phyloP scores from a whole-genome alignment of 192 early-diverging fungal genomes.

The Coemansia sp. region DNA sequence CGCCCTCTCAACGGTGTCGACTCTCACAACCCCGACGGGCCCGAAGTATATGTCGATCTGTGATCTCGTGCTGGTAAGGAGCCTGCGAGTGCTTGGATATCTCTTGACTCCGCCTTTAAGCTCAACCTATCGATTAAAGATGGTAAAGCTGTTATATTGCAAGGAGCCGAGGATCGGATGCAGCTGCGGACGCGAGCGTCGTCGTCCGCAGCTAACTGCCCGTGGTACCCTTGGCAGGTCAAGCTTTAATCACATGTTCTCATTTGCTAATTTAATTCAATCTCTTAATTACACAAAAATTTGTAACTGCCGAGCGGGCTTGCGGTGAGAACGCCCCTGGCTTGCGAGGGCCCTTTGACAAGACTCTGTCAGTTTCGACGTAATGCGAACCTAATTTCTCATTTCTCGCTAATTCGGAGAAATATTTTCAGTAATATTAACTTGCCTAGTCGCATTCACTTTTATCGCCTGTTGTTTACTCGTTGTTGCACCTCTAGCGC shows the following conservation, averaged over 20 bases:
- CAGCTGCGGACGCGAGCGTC: no score
- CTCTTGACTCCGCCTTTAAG: no score
- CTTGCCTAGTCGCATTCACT: not conserved
- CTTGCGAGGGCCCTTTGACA: not conserved
- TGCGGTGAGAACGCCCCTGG: not conserved
- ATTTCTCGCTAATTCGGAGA: not conserved
- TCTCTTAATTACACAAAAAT: not conserved
- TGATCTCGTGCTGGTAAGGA: no score
- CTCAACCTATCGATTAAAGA: no score
- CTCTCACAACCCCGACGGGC: slow-evolving; percentile 24
- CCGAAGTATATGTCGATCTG: slow-evolving; percentile 12
- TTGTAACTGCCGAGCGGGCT: not conserved
- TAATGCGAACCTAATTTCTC: not conserved
- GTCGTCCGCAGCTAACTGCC: no score
- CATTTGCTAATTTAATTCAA: not conserved
- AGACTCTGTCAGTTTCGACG: not conserved
- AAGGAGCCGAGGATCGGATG: no score
- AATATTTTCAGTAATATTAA: not conserved
- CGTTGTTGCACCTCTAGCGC: not conserved
- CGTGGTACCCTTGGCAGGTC: not conserved
- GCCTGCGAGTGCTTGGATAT: no score
- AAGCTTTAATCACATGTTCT: not conserved
- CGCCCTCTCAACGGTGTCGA: slow-evolving; percentile 28
- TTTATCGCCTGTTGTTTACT: not conserved
- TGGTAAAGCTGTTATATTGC: no score